Base-by-base conservation (phyloP, 2,329 filamentous ascomycete genomes). In the Xylaria sp. region DNA sequence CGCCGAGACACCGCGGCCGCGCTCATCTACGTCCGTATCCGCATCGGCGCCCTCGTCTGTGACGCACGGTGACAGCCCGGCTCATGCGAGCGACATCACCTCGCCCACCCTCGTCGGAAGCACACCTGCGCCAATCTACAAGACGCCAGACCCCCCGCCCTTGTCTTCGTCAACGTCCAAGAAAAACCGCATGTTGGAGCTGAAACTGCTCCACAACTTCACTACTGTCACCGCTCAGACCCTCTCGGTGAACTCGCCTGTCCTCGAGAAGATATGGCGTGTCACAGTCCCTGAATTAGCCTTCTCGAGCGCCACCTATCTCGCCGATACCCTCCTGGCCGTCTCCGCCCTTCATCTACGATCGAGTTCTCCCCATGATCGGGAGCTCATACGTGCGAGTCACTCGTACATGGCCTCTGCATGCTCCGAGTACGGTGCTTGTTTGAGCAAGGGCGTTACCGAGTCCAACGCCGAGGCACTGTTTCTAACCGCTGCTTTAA, bases 371-470 rank as follows among this genome's bases (percentile, higher is more conserved):
- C 89, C 89, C 1, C 80, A 86, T n/a, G 88, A 91, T 74, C 85
- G 83, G 73, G 83, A 84, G 45, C 78, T 91, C n/a, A 81, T 89
- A 50, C 85, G 86, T 62, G 88, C 88, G 12, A 90, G 87, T 1
- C 89, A 90, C 76, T 84, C 85, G 18, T 91, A 91, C 75, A 89
- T 89, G 81, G 88, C 88, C 3, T 89, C 88, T 13, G 87, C 88
- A 3, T 80, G 90, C 46, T 84, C 86, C 45, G 85, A 89, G 65
- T 91, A 90, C 74, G 87, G 87, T 67, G 81, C 83, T 2, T 82
- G 84, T 0, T 79, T 91, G 34, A 85, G 84, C 52, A 80, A 81
- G 36, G 89, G 89, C 30, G 87, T 90, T 65, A 86, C 83, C 34
- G 82, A 85, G 36, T 78, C 81, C 36, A 91, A 90, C 65, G 88